A percentile compares a stretch with the other conserved stretches of the same genome.
Conservation (phyloP, 306 rosid species). For the Fragaria vesca region DNA sequence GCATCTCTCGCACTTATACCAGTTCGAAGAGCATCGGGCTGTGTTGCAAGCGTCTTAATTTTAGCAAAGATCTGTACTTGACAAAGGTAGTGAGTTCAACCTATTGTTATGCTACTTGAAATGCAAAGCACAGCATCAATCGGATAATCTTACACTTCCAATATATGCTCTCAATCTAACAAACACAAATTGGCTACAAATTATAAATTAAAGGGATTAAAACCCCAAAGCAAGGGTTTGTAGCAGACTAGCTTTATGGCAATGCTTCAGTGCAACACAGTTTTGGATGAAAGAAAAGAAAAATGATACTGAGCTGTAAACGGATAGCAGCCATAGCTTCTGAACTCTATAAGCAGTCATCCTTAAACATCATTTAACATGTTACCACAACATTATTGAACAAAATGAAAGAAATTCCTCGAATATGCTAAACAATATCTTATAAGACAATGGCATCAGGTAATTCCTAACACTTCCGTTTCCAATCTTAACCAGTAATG, state of each 20-base stretch:
- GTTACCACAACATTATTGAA: neutral
- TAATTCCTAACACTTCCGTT: neutral
- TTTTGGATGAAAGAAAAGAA: neutral
- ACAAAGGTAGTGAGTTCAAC: constrained; percentile 18
- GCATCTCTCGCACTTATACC: constrained; percentile 97
- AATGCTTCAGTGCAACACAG: neutral
- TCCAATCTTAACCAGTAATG: neutral
- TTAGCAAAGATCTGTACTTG: constrained; percentile 66
- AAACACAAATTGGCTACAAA: neutral
- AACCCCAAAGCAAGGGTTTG: neutral
- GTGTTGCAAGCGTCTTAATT: constrained; percentile 65
- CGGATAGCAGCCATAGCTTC: neutral
- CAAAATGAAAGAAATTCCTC: neutral
- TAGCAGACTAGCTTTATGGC: neutral
- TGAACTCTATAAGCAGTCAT: neutral
- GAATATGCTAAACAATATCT: neutral
- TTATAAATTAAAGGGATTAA: neutral
- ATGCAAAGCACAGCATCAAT: neutral
- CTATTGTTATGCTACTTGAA: constrained; percentile 19
- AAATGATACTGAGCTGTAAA: neutral
- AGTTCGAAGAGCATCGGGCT: constrained; percentile 72
- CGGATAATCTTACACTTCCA: neutral
- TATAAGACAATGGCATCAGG: neutral
- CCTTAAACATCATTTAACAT: neutral
- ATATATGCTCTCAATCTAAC: neutral